Base-by-base conservation (phyloP, 257 asterid species). In the Nyctanthes arbortristis region DNA sequence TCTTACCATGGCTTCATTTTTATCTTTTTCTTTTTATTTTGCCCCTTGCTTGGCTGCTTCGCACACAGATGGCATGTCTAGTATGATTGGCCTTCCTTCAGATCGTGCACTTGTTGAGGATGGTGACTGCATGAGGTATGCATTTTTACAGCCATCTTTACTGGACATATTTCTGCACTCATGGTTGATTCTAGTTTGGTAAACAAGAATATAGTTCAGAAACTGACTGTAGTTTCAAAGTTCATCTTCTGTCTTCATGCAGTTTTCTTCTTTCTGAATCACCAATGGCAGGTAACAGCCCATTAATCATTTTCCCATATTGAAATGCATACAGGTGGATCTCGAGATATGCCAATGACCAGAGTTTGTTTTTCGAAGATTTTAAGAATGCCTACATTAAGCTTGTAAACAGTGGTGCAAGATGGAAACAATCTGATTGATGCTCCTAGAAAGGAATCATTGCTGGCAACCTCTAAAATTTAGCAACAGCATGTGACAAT, bases 31-130 rank as follows among this genome's bases (percentile, higher is more conserved):
- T 40, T 22, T 18, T 60, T 12, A 2, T 25, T 37, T 34, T 58
- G n/a, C n/a, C n/a, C n/a, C n/a, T n/a, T n/a, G n/a, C 25, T 52
- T 20, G 1, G 1, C 35, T 55, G 16, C 8, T 64, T 34, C 67
- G 40, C 76, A 24, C 65, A 27, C 69, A 87, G 96, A 68, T 49
- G 88, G 95, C 55, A 90, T 88, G 96, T 75, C 93, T 61, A 75
- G 86, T 68, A 90, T 93, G 97, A 72, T 90, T 74, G 98, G 98
- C 75, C 97, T 93, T 67, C 97, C 96, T 67, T 93, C 97, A 34
- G 98, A 90, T 77, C 92, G 87, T 20, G 93, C 96, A 64, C 93
- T 90, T 33, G 82, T 77, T 61, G 94, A 90, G 54, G 98, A 93
- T 55, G 88, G 85, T 16, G 97, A 90, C 71, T 90, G 98, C 81